These are phyloP conservation scores for Ilex paraguariensis DNA, from an alignment of 305 asterid species.

Conservation along the genomic window DNA sequence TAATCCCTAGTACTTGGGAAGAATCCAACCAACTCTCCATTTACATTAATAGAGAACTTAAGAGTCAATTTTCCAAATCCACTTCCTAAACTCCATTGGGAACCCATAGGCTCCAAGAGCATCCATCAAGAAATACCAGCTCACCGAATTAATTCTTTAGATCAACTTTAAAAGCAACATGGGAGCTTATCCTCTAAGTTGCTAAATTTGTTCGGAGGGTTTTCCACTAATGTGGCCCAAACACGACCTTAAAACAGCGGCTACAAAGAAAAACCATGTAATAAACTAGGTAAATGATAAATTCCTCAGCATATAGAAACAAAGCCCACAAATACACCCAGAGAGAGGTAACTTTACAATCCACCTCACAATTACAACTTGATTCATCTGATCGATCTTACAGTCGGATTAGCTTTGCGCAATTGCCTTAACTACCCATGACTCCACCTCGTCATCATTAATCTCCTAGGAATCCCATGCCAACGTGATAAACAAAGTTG, in stretches of 20 bases:
- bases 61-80: no score
- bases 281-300: background rate
- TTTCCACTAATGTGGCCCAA: slow-evolving; percentile 67
- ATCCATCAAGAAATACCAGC: no score
- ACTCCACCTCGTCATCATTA: slow-evolving; percentile 70
- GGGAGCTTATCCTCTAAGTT: slow-evolving; percentile 77
- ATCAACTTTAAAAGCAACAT: no score
- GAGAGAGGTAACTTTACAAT: background rate
- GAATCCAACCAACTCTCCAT: no score
- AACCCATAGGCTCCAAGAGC: no score
- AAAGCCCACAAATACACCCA: background rate
- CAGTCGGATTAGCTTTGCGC: slow-evolving; percentile 80
- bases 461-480: slow-evolving; percentile 55
- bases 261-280: slow-evolving; percentile 31
- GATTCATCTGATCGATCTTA: slow-evolving; percentile 90
- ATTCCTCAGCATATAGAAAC: background rate
- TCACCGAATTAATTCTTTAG: no score
- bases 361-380: slow-evolving; percentile 72
- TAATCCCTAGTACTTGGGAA: no score
- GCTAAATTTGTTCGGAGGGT: slow-evolving; percentile 57
- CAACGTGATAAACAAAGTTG: slow-evolving; percentile 3
- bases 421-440: slow-evolving; percentile 88
- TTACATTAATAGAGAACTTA: no score
- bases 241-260: slow-evolving; percentile 58
- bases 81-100: no score